Evolutionary conservation across 2,329 filamentous ascomycete species (phyloP), one percentile per base, ranked within the genome.

Genomic region (Pseudonectria foliicola): DNA sequence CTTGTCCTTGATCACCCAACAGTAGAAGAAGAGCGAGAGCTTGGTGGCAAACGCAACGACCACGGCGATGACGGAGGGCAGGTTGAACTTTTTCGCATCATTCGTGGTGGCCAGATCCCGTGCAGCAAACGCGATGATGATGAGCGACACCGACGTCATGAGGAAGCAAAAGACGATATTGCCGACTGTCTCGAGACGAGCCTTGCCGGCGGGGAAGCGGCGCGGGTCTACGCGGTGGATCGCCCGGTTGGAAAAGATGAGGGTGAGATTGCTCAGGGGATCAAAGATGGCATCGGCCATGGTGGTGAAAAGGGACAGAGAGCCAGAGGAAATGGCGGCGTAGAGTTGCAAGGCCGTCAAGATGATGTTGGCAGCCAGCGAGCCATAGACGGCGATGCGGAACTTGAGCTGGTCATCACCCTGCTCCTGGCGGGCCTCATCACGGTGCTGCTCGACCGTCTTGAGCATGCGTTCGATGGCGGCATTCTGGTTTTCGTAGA

Each of bases 231-330:
- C 90, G 34, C 77, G 80, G 50, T 83, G 84, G 46, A 95, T 87
- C 32, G 92, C 90, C 32, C 90, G 85, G 60, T 89, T 83, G 41
- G 83, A 87, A 25, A 95, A 62, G 38, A 96, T 87, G 11, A 96
- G 72, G 1, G 85, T 90, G 34, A 95, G 59, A 54, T 95, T 95
- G 53, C 84, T 90, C 53, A 93, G 57, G 7, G 88, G 92, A 56
- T 96, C 92, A 63, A 96, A 96, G 46, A 96, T 72, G 33, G 89
- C 80, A 61, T 98, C 92, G 12, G 89, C 90, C 85, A 94, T 94
- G 44, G 90, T 98, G 12, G 92, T 95, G 66, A 96, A 95, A 30
- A 98, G 78, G 5, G 90, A 95, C 25, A 96, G 74, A n/a, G 88
- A 95, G 30, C 83, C 80, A 0, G 89, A 95, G 0, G 84, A 77